Base-by-base conservation (phyloP, 2,329 filamentous ascomycete species). In the Monosporascus sp. region DNA sequence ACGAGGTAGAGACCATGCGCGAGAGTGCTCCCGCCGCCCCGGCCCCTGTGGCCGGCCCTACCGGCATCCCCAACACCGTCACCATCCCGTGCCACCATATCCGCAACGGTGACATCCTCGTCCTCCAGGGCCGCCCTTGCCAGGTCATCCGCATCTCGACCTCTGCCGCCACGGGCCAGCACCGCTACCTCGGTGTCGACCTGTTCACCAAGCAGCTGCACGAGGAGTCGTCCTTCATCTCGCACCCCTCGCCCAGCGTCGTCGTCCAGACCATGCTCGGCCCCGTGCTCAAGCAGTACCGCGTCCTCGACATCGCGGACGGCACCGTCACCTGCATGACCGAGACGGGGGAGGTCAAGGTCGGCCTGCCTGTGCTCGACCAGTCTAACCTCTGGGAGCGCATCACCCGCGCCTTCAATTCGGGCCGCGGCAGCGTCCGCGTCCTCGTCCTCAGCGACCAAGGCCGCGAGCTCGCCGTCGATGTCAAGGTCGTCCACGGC, bases 241-340 rank as follows among this genome's bases (percentile, higher is more conserved):
- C 90, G 78, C 95, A 96, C 88, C 94, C 94, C 62, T 90, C 89
- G 63, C 93, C 93, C 66, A 96, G 90, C 66, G 94, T 99, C 57
- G 86, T 97, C 61, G 93, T 99, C 69, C 94, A 99, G 88, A 97
- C 93, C 80, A 97, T 99, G 91, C 89, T 96, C 64, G 94, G 93
- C 67, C 94, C 94, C 61, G 86, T 97, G 80, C 97, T 97, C 91
- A 97, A 97, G 91, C 94, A 97, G 84, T 99, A 99, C 88, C 92
- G 94, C 71, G 93, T 99, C 72, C 88, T 99, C 59, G 94, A 99
- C 81, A 88, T 99, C 75, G 87, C 91, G 75, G 90, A 96, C 63
- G 92, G 83, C 66, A 66, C 57, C 71, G 76, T 99, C 70, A 91
- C 95, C 63, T 92, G 92, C 81, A 97, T 99, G 92, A 99, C 94